phyloP scores from a whole-genome alignment of 2,329 filamentous ascomycete species.

The Colletotrichum chlorophyti region DNA sequence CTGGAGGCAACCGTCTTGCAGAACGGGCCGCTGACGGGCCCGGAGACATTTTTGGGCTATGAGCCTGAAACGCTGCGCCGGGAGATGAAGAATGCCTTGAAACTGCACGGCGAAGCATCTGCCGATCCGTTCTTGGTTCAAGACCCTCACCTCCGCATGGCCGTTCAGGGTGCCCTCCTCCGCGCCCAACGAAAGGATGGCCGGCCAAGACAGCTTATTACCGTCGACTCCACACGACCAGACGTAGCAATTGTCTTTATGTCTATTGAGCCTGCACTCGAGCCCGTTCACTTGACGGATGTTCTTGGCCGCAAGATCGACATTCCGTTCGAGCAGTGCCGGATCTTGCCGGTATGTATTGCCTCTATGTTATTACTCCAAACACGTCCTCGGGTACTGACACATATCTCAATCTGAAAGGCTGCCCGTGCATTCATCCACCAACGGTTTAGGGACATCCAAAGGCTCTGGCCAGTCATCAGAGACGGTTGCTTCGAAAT shows the following conservation, averaged over 20 bases:
- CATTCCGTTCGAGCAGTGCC: slow-evolving; percentile 9
- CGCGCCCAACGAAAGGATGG: slow-evolving; percentile 18
- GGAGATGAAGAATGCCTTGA: slow-evolving; percentile 11
- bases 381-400: no score
- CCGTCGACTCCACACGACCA: slow-evolving; percentile 1
- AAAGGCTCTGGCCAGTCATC: slow-evolving; percentile 12
- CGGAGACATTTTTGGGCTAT: not conserved
- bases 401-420: not conserved
- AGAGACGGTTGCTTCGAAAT: slow-evolving; percentile 14
- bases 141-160: not conserved
- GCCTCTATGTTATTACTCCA: no score
- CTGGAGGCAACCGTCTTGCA: slow-evolving; percentile 16
- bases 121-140: slow-evolving; percentile 1
- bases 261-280: slow-evolving; percentile 9
- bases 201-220: slow-evolving; percentile 1
- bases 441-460: slow-evolving; percentile 5
- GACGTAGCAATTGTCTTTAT: slow-evolving; percentile 17
- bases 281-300: slow-evolving; percentile 15
- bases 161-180: not conserved
- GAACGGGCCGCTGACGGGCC: not conserved
- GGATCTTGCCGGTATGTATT: slow-evolving; percentile 8
- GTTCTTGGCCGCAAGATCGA: slow-evolving; percentile 12
- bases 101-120: not conserved
- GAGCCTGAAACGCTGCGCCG: slow-evolving; percentile 14
- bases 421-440: slow-evolving; percentile 11